Evolutionary conservation across 2,329 filamentous ascomycete genomes (phyloP), one percentile per base, ranked within the genome.

Genomic region (Colletotrichum kahawae): DNA sequence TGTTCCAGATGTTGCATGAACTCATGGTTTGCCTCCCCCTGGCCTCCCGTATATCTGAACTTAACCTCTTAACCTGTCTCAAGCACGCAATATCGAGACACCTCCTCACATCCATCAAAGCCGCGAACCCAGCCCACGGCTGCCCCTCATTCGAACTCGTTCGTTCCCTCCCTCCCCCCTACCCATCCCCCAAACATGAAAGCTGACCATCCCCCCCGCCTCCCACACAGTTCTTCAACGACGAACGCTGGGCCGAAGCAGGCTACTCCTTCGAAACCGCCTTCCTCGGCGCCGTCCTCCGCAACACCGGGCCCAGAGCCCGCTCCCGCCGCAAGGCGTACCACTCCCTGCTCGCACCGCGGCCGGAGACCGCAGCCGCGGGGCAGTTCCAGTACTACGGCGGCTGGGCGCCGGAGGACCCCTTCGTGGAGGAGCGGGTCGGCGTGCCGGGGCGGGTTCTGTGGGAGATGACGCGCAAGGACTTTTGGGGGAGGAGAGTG

Each of bases 161-260:
- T 27, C 4, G 71, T 51, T 18, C 10, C 33, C n/a, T 18, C 10
- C 33, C n/a, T 9, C 21, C 16, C 4, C 3, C 5, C 14, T 8
- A 1, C 16, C 16, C n/a, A 33, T 21, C n/a, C 3, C 24, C 24
- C 24, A 24, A 24, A 24, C 24, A 24, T 24, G 24, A 24, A 27
- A 36, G 14, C 48, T 67, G 1, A 31, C 9, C 24, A 24, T 24
- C 24, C 24, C 4, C 29, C 29, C 29, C 29, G 6, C 29, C 29
- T 29, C 29, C 12, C 4, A n/a, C 24, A 8, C 29, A 74, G 71
- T 74, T 71, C n/a, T 74, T 43, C 60, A 31, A 71, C 14, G 62
- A 66, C 10, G 60, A 74, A 9, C 65, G 31, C n/a, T 71, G 67
- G 67, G 60, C 59, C 13, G 71, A 74, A 38, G 67, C 71, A 8